phyloP scores from a whole-genome alignment of 106 monocot species.

The Acorus calamus region DNA sequence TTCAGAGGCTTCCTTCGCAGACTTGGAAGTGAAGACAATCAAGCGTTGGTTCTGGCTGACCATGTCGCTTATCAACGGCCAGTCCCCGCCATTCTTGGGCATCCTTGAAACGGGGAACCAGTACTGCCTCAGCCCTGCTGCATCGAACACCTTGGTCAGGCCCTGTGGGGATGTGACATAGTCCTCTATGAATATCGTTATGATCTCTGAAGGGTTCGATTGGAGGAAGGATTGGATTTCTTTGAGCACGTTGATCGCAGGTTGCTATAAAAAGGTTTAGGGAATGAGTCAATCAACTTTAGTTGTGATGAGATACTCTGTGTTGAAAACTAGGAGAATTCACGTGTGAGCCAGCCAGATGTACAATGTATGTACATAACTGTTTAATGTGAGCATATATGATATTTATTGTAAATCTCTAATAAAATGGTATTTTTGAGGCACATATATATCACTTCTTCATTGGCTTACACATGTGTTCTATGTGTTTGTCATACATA shows the following conservation, averaged over 20 bases:
- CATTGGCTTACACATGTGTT: too few species aligned
- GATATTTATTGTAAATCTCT: too few species aligned
- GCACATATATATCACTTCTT: too few species aligned
- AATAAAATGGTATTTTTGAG: too few species aligned
- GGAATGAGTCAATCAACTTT: too few species aligned
- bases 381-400: too few species aligned
- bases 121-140: conserved; percentile 46
- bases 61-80: conserved; percentile 69
- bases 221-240: conserved; percentile 50
- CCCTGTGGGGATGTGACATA: conserved; percentile 51
- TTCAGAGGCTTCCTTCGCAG: conserved; percentile 53
- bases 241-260: conserved; percentile 41
- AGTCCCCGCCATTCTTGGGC: conserved; percentile 67
- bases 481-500: too few species aligned
- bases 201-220: conserved; percentile 40
- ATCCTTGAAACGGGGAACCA: conserved; percentile 62
- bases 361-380: too few species aligned
- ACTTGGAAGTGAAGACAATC: conserved; percentile 66
- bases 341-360: too few species aligned
- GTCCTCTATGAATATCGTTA: conserved; percentile 75
- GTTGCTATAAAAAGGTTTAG: conserved; percentile 24
- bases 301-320: too few species aligned
- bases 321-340: too few species aligned
- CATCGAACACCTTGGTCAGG: conserved; percentile 56
- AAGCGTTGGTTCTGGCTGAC: conserved; percentile 52